These are phyloP conservation scores for Gliomastix tumulicola DNA, from an alignment of 2,329 filamentous ascomycete genomes.

Conservation along the genomic window DNA sequence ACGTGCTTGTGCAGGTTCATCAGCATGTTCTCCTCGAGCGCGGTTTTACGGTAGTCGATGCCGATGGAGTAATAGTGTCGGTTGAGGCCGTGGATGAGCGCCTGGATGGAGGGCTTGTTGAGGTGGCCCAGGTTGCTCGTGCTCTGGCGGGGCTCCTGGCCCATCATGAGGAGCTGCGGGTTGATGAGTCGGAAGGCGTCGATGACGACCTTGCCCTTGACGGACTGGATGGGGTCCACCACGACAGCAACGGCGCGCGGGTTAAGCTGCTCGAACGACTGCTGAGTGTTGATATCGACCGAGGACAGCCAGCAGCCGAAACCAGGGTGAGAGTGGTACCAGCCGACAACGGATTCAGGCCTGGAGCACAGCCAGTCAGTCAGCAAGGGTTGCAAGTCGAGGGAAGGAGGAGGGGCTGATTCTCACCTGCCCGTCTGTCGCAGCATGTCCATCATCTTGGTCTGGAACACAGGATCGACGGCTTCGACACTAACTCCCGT, in stretches of 20 bases:
- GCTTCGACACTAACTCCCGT: conserved; percentile 98
- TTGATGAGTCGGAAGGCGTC: conserved; percentile 98
- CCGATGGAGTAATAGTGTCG: conserved; percentile 98
- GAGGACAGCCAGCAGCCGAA: conserved; percentile 99
- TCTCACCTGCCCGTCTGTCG: conserved; percentile 87
- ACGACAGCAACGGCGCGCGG: conserved; percentile 95
- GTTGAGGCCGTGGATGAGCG: conserved; percentile 95
- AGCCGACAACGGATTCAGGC: conserved; percentile 94
- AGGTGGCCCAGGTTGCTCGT: conserved; percentile 96
- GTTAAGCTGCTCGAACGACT: conserved; percentile 98
- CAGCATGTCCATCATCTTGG: conserved; percentile 99
- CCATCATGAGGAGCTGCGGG: conserved; percentile 94
- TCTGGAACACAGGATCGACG: conserved; percentile 97
- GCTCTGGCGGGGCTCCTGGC: conserved; percentile 94
- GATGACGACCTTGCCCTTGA: conserved; percentile 99
- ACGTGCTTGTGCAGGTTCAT: conserved; percentile 99
- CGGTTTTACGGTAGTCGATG: conserved; percentile 97
- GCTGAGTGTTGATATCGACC: conserved; percentile 99
- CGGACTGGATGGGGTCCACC: conserved; percentile 96
- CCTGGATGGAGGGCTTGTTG: conserved; percentile 99
- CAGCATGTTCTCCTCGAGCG: conserved; percentile 97
- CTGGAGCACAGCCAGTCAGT: too few species aligned
- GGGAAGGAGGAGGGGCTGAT: neutral
- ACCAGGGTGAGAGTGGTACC: conserved; percentile 99
- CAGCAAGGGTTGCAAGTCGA: neutral